Evolutionary conservation across 2,329 filamentous ascomycete genomes (phyloP).

Genomic region (Cladophialophora psammophila): DNA sequence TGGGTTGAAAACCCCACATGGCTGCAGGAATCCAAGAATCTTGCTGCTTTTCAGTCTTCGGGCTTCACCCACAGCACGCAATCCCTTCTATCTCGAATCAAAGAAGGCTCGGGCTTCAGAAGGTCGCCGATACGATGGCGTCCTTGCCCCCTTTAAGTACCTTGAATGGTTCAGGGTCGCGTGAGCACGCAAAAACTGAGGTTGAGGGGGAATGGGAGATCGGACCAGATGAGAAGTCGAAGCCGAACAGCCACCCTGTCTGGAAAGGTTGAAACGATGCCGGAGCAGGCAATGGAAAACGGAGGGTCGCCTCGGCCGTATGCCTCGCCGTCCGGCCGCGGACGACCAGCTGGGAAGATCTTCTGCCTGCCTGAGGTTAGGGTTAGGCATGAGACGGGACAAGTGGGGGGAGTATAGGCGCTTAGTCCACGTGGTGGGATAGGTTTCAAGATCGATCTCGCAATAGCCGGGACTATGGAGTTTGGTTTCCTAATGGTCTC

Average conservation of each 20-base stretch:
- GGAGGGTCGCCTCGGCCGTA: conserved; percentile 15
- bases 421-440: conserved; percentile 17
- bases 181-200: not conserved
- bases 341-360: conserved; percentile 3
- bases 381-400: not conserved
- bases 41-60: conserved; percentile 19
- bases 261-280: not conserved
- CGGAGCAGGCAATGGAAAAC: not conserved
- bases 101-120: conserved; percentile 14
- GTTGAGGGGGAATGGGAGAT: not conserved
- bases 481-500: not conserved
- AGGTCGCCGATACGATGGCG: conserved; percentile 19
- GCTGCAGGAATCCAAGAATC: not conserved
- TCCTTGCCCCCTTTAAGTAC: conserved; percentile 18
- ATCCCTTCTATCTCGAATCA: conserved; percentile 15
- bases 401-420: not conserved
- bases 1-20: not conserved
- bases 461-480: conserved; percentile 3
- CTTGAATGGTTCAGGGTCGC: conserved; percentile 5
- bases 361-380: not conserved
- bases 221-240: not conserved
- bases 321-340: conserved; percentile 16
- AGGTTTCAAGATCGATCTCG: conserved; percentile 12
- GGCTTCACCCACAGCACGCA: conserved; percentile 19
- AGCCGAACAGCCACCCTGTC: not conserved